These are phyloP conservation scores for Periconia digitata DNA, from an alignment of 2,329 filamentous ascomycete genomes.

Conservation along the genomic window DNA sequence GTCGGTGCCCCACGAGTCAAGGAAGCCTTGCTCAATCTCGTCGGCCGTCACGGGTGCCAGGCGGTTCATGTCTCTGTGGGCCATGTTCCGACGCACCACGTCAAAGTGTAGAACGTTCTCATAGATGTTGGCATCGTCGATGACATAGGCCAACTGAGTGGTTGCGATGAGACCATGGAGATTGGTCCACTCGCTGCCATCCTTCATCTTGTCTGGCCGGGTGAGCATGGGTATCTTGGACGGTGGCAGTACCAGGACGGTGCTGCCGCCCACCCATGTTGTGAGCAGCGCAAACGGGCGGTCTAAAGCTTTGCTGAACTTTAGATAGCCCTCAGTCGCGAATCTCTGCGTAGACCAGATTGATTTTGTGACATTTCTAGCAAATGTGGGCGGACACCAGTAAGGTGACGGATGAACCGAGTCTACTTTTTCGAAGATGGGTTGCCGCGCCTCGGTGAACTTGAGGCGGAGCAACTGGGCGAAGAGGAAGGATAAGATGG, in stretches of 20 bases:
- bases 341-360: not conserved
- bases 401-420: too few species aligned
- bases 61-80: conserved; percentile 1
- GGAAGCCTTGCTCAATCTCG: conserved; percentile 5
- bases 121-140: conserved; percentile 7
- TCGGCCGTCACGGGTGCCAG: conserved; percentile 4
- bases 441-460: too few species aligned
- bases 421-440: too few species aligned
- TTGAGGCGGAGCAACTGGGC: too few species aligned
- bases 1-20: not conserved
- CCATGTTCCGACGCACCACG: conserved; percentile 4
- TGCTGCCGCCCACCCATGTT: conserved; percentile 1
- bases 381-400: too few species aligned
- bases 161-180: conserved; percentile 5
- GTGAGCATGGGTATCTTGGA: conserved; percentile 3
- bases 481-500: too few species aligned
- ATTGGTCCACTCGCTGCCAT: conserved; percentile 3
- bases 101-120: conserved; percentile 8
- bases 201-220: too few species aligned
- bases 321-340: conserved; percentile 6
- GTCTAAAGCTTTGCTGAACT: conserved; percentile 2
- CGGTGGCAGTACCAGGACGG: conserved; percentile 7
- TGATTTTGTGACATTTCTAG: too few species aligned
- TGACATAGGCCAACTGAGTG: conserved; percentile 4
- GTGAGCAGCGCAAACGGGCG: conserved; percentile 6